Base-by-base conservation (phyloP, 192 early-diverging fungal genomes). In the Linderina pennispora region DNA sequence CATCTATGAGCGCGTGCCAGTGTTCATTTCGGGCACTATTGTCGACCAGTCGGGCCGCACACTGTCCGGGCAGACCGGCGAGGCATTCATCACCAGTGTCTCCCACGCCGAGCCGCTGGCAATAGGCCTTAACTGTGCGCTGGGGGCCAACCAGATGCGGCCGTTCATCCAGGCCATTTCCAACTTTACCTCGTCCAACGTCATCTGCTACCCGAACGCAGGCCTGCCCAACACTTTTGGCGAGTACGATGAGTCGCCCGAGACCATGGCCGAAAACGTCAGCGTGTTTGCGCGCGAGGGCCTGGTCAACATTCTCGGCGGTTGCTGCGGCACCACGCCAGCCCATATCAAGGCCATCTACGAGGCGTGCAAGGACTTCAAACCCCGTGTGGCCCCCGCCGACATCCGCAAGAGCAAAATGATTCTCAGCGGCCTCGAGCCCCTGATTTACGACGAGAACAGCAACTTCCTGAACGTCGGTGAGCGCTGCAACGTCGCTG, bases 211-310 rank as follows among this genome's bases (percentile, higher is more conserved):
- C 51, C 94, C 94, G 21, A 97, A 97, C 55, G 92, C 94, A 38
- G 94, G 94, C 60, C 69, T 97, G 32, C 94, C 94, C 49, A 97
- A 97, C 66, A 91, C 94, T 6, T 92, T 97, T 75, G 92, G 94
- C 59, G 91, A 90, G 52, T 97, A 97, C 62, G 94, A 97, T 53
- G 87, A 97, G 71, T 76, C 76, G 14, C 88, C 92, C 17, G 85
- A 74, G 35, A 62, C 72, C 34, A 97, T 97, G 94, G 89, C 88
- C 5, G 77, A 77, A 31, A 80, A 88, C 41, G 86, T 97, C 31
- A 76, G 77, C 36, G 81, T 77, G 7, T 97, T 97, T 78, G 94
- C 94, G 16, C 77, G 81, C 40, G 88, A 92, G 23, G 92, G 92
- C n/a, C 74, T 97, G 18, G 76, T 97, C 33, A 95, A 92, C 58